Evolutionary conservation across 257 asterid genomes (phyloP).

Genomic region (Solanum medicagineum): DNA sequence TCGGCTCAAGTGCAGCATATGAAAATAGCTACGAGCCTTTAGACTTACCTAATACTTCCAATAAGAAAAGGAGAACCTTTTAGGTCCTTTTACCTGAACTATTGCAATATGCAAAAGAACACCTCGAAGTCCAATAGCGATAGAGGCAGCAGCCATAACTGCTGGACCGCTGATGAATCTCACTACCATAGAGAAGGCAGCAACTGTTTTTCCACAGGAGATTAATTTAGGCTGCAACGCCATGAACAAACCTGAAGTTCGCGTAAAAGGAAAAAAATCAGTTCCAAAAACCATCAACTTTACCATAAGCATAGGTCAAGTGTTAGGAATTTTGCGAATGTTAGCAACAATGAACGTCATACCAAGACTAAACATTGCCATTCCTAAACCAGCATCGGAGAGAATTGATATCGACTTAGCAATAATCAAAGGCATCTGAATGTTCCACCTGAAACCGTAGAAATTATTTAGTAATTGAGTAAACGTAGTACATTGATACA

Average conservation of each 20-base stretch:
- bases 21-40: neutral
- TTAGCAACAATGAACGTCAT: neutral
- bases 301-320: neutral
- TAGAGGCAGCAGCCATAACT: slow-evolving; percentile 68
- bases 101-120: slow-evolving; percentile 47
- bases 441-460: slow-evolving; percentile 43
- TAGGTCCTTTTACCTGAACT: slow-evolving; percentile 35
- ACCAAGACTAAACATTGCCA: slow-evolving; percentile 86
- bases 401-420: slow-evolving; percentile 48
- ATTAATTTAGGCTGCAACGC: slow-evolving; percentile 61
- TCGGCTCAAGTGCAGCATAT: neutral
- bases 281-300: neutral
- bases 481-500: neutral
- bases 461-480: neutral
- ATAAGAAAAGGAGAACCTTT: neutral
- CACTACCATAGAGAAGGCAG: slow-evolving; percentile 50
- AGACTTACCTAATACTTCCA: neutral
- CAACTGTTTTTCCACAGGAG: slow-evolving; percentile 54
- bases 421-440: slow-evolving; percentile 51
- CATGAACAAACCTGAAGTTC: slow-evolving; percentile 51
- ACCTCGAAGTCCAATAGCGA: slow-evolving; percentile 59
- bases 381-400: slow-evolving; percentile 76
- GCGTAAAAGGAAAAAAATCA: neutral
- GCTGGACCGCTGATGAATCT: slow-evolving; percentile 58
- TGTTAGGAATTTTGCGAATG: neutral